Evolutionary conservation across 2,329 filamentous ascomycete genomes (phyloP).

Genomic region (Exophiala spinifera): DNA sequence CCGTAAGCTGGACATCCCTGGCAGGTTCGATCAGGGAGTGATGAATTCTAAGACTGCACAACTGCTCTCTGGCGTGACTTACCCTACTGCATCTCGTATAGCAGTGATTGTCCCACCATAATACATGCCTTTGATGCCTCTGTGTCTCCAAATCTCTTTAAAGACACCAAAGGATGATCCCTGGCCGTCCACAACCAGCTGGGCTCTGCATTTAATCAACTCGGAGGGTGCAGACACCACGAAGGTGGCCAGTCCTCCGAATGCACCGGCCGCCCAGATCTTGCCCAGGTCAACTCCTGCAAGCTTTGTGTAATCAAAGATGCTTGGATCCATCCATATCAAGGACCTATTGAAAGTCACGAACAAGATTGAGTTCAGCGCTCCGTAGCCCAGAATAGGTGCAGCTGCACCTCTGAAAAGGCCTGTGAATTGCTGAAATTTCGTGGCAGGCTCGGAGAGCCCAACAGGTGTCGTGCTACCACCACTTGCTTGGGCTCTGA

Average conservation of each 20-base stretch:
- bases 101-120: slow-evolving; percentile 78
- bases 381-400: slow-evolving; percentile 84
- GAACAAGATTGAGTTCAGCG: slow-evolving; percentile 85
- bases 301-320: slow-evolving; percentile 44
- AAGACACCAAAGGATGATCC: slow-evolving; percentile 64
- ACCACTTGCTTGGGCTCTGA: slow-evolving; percentile 70
- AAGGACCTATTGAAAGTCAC: slow-evolving; percentile 86
- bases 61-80: too few relatives aligned
- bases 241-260: slow-evolving; percentile 81
- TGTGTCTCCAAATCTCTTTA: slow-evolving; percentile 56
- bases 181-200: slow-evolving; percentile 53
- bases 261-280: slow-evolving; percentile 74
- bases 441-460: not conserved
- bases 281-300: slow-evolving; percentile 56
- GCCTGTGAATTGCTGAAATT: slow-evolving; percentile 19
- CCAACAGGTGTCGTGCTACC: not conserved
- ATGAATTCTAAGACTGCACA: too few relatives aligned
- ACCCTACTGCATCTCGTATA: slow-evolving; percentile 71
- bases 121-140: slow-evolving; percentile 70
- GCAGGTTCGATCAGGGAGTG: not conserved
- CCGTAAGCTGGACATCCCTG: not conserved
- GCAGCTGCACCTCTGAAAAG: slow-evolving; percentile 65
- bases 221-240: slow-evolving; percentile 84
- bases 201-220: slow-evolving; percentile 83
- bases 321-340: slow-evolving; percentile 51